These are phyloP conservation scores for Blastomyces gilchristii DNA, from an alignment of 2,329 filamentous ascomycete species.

Conservation along the genomic window DNA sequence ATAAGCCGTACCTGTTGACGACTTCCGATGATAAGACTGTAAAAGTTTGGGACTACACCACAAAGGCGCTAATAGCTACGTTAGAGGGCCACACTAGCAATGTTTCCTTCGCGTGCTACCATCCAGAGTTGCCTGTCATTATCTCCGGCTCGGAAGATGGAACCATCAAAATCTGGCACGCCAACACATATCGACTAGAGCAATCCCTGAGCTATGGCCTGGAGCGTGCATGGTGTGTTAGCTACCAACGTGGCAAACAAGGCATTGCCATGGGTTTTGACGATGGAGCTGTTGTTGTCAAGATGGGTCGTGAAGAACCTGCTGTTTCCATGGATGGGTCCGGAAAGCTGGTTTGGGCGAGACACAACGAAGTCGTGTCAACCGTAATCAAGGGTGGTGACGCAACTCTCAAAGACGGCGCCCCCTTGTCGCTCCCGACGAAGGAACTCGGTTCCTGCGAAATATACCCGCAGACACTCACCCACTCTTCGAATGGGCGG, in stretches of 20 bases:
- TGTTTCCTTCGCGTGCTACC: constrained; percentile 95
- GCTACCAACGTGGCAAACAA: constrained; percentile 89
- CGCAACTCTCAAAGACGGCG: constrained; percentile 72
- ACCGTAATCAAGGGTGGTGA: constrained; percentile 92
- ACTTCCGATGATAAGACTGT: constrained; percentile 94
- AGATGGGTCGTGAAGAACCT: constrained; percentile 93
- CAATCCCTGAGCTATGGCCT: constrained; percentile 93
- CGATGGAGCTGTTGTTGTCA: constrained; percentile 93
- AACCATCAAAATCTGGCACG: constrained; percentile 96
- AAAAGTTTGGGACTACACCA: constrained; percentile 99
- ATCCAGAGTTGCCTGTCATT: constrained; percentile 92
- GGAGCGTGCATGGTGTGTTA: constrained; percentile 94
- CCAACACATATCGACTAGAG: constrained; percentile 91
- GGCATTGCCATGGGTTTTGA: constrained; percentile 94
- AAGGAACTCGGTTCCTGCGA: constrained; percentile 96
- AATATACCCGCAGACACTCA: constrained; percentile 87
- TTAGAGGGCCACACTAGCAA: constrained; percentile 96
- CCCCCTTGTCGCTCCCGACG: constrained; percentile 72
- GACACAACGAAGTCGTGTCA: constrained; percentile 89
- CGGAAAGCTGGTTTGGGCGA: constrained; percentile 92
- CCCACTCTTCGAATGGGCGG: constrained; percentile 90
- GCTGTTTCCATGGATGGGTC: constrained; percentile 95
- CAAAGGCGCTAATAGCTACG: constrained; percentile 91
- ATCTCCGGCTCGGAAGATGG: constrained; percentile 97
- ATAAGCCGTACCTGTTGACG: constrained; percentile 79